Evolutionary conservation across 306 rosid species (phyloP).

Genomic region (Castanopsis chinensis): DNA sequence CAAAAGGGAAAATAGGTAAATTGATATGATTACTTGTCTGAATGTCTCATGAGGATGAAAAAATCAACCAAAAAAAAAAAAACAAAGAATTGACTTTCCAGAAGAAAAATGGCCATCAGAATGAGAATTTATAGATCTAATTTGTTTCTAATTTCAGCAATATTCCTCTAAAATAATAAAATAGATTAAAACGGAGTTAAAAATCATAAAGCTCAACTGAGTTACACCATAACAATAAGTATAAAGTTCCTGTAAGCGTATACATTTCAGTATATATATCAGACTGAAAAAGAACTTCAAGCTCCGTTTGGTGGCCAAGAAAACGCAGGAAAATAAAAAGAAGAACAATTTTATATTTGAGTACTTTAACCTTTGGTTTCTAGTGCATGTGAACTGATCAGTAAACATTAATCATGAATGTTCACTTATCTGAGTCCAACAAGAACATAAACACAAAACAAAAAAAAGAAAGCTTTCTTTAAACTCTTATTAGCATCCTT

Average conservation of each 20-base stretch:
- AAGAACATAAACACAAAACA: background rate
- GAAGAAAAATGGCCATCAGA: background rate
- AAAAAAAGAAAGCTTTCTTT: background rate
- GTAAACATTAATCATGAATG: background rate
- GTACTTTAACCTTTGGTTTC: background rate
- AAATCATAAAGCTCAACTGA: background rate
- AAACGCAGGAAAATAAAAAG: constrained; percentile 1
- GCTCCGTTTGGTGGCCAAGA: constrained; percentile 13
- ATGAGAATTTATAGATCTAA: constrained; percentile 1
- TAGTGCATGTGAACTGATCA: background rate
- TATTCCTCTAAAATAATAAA: background rate
- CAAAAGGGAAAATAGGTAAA: background rate
- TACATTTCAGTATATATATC: background rate
- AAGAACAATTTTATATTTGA: background rate
- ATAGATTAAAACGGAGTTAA: background rate
- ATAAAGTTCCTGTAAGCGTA: background rate
- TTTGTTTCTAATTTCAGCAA: background rate
- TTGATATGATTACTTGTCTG: background rate
- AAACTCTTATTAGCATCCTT: background rate
- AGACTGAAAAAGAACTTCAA: background rate
- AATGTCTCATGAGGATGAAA: background rate
- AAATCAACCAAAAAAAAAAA: background rate
- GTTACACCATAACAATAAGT: background rate
- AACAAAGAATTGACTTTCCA: background rate
- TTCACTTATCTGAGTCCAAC: background rate